Evolutionary conservation across 441 rosid genomes (phyloP).

Genomic region (Populus tomentosa): DNA sequence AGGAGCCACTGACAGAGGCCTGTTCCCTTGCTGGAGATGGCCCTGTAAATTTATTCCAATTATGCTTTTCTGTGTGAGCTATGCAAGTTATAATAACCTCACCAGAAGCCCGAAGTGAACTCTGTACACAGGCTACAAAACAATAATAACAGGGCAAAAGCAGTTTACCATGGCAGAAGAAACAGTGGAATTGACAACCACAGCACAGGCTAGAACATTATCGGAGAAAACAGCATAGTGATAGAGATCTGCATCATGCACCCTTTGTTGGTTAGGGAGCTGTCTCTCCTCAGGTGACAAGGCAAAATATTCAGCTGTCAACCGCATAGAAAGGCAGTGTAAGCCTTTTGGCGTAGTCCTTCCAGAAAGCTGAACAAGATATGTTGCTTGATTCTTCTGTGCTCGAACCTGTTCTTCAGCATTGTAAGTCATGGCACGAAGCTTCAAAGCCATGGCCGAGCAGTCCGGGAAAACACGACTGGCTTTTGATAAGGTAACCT

Average conservation of each 20-base stretch:
- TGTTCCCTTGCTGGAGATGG: background rate
- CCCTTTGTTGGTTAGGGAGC: conserved; percentile 56
- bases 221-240: conserved; percentile 87
- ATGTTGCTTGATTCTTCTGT: conserved; percentile 58
- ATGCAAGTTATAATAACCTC: background rate
- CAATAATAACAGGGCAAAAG: conserved; percentile 5
- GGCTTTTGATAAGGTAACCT: conserved; percentile 54
- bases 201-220: conserved; percentile 79
- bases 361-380: conserved; percentile 76
- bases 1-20: background rate
- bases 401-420: conserved; percentile 70
- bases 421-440: conserved; percentile 67
- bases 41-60: background rate
- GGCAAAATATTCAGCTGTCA: conserved; percentile 77
- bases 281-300: conserved; percentile 62
- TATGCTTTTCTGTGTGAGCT: background rate
- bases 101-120: background rate
- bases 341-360: conserved; percentile 86
- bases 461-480: conserved; percentile 59
- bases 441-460: conserved; percentile 58
- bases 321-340: conserved; percentile 86
- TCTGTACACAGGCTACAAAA: background rate
- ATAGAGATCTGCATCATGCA: conserved; percentile 46
- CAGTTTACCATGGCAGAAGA: conserved; percentile 63
- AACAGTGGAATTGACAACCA: conserved; percentile 79